Conservation (phyloP, 345 rosid species). For the Camelina laxa region DNA sequence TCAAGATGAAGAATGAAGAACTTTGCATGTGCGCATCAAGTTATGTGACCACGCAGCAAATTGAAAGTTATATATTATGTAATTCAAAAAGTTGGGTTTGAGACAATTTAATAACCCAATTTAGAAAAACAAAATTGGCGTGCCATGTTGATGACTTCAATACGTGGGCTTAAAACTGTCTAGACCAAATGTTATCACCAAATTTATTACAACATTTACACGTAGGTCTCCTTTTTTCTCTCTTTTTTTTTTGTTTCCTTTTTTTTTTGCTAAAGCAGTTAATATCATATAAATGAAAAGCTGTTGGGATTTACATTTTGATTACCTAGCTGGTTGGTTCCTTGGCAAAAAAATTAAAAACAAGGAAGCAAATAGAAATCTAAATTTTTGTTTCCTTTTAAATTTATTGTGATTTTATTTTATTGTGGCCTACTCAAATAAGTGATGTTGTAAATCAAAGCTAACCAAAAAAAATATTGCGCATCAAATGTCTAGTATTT, state of each 20-base stretch:
- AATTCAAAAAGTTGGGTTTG: slow-evolving; percentile 1
- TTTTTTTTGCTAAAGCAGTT: no score
- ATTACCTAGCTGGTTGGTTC: no score
- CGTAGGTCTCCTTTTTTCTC: slow-evolving; percentile 20
- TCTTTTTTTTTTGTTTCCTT: background rate
- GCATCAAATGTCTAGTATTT: no score
- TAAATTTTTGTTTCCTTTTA: background rate
- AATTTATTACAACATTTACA: slow-evolving; percentile 39
- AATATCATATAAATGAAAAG: no score
- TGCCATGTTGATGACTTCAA: slow-evolving; percentile 38
- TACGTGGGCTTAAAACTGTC: slow-evolving; percentile 41
- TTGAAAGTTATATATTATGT: background rate
- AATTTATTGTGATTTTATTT: slow-evolving; percentile 17
- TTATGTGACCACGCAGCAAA: background rate
- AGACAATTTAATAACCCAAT: background rate
- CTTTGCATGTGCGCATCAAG: no score
- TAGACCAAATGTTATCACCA: slow-evolving; percentile 21
- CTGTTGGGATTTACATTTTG: no score
- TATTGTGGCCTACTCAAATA: slow-evolving; percentile 12
- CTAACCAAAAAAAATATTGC: no score
- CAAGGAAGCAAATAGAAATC: no score
- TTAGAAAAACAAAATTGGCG: slow-evolving; percentile 10
- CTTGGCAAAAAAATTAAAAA: no score
- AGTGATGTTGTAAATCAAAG: background rate
- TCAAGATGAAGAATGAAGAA: background rate